These are phyloP conservation scores for Cantharellus cinnabarinus DNA, from an alignment of 768 basidiomycete species.

Conservation along the genomic window DNA sequence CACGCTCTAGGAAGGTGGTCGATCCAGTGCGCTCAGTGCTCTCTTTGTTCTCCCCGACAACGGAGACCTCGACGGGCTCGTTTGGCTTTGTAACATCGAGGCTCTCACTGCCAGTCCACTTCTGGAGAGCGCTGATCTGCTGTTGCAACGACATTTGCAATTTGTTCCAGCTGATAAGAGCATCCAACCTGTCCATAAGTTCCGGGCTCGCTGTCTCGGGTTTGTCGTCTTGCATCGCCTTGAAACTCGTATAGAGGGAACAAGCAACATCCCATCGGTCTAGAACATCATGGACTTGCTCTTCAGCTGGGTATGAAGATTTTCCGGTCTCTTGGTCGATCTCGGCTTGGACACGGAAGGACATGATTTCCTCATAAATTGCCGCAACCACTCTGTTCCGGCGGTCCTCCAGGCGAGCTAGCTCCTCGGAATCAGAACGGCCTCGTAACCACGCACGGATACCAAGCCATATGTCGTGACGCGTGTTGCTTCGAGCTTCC, in stretches of 20 bases:
- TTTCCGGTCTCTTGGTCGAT: slow-evolving; percentile 14
- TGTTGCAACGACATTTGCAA: slow-evolving; percentile 66
- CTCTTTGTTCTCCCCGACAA: slow-evolving; percentile 16
- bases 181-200: slow-evolving; percentile 71
- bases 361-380: slow-evolving; percentile 64
- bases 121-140: slow-evolving; percentile 59
- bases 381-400: slow-evolving; percentile 61
- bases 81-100: slow-evolving; percentile 73
- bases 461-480: slow-evolving; percentile 69
- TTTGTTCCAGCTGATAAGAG: slow-evolving; percentile 83
- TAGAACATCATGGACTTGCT: slow-evolving; percentile 44
- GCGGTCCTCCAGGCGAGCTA: slow-evolving; percentile 60
- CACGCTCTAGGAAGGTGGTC: slow-evolving; percentile 77
- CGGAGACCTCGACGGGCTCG: slow-evolving; percentile 38
- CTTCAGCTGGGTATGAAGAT: slow-evolving; percentile 23
- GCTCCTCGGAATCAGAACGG: slow-evolving; percentile 64
- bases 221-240: slow-evolving; percentile 62
- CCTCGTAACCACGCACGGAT: slow-evolving; percentile 74
- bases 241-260: slow-evolving; percentile 69
- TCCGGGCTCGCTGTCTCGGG: slow-evolving; percentile 38
- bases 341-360: slow-evolving; percentile 41
- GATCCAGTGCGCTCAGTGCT: slow-evolving; percentile 36
- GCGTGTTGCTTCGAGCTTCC: slow-evolving; percentile 45
- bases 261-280: slow-evolving; percentile 63
- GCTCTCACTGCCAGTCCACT: slow-evolving; percentile 87